These are phyloP conservation scores for Multifurca ochricompacta DNA, from an alignment of 768 basidiomycete genomes.

Conservation along the genomic window DNA sequence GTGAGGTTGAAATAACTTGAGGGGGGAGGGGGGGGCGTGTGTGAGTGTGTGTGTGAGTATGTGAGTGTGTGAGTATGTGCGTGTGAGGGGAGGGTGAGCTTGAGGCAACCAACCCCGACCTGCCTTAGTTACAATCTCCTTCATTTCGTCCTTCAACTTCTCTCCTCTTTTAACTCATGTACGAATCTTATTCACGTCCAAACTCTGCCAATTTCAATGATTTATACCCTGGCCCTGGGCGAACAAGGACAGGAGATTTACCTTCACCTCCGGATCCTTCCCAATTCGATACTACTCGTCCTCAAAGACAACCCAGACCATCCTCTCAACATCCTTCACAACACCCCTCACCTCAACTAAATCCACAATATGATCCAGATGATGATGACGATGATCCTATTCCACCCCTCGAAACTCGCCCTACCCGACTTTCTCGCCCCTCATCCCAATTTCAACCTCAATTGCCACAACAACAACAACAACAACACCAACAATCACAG, in stretches of 20 bases:
- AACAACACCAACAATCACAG: background rate
- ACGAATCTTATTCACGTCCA: slow-evolving; percentile 8
- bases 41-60: too few relatives aligned
- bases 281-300: background rate
- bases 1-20: too few relatives aligned
- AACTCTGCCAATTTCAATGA: slow-evolving; percentile 12
- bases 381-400: slow-evolving; percentile 11
- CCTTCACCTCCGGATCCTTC: background rate
- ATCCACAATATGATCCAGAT: slow-evolving; percentile 6
- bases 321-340: slow-evolving; percentile 5
- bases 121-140: too few relatives aligned
- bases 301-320: background rate
- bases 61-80: too few relatives aligned
- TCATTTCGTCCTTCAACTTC: too few relatives aligned
- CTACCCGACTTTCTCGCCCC: slow-evolving; percentile 11
- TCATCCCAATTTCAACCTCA: slow-evolving; percentile 9
- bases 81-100: too few relatives aligned
- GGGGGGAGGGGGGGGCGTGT: too few relatives aligned
- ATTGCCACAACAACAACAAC: background rate
- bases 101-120: too few relatives aligned
- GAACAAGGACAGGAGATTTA: background rate
- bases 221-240: background rate
- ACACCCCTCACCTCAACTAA: slow-evolving; percentile 1
- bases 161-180: slow-evolving; percentile 11
- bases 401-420: slow-evolving; percentile 3